These are phyloP conservation scores for Neolentinus lepideus DNA, from an alignment of 1,284 basidiomycete species.

Conservation along the genomic window DNA sequence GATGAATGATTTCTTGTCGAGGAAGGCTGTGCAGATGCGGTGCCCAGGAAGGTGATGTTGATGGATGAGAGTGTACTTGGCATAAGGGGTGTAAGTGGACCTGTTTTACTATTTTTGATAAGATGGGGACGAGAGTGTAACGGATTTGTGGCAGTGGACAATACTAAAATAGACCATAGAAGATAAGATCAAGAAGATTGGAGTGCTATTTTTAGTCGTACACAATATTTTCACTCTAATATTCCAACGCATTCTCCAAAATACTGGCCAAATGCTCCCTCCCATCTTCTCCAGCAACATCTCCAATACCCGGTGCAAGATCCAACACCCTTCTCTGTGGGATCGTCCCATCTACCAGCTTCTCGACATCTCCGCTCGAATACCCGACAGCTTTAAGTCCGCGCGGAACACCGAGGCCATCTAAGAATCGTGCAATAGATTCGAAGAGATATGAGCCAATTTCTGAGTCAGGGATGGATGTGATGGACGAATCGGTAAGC, in stretches of 20 bases:
- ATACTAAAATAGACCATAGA: too few species aligned
- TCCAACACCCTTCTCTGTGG: conserved; percentile 86
- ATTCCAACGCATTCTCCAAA: conserved; percentile 70
- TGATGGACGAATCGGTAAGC: conserved; percentile 60
- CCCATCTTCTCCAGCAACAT: conserved; percentile 75
- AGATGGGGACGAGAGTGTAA: too few species aligned
- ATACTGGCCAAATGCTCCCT: conserved; percentile 72
- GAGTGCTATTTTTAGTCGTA: too few species aligned
- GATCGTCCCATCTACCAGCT: conserved; percentile 80
- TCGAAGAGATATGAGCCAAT: conserved; percentile 82
- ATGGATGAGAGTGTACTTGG: conserved; percentile 19
- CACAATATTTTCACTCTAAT: conserved; percentile 30
- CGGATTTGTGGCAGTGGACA: too few species aligned
- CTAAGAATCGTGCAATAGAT: conserved; percentile 88
- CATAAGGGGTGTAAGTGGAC: too few species aligned
- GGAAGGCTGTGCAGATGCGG: conserved; percentile 72
- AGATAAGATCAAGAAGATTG: too few species aligned
- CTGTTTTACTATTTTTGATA: too few species aligned
- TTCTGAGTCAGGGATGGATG: conserved; percentile 74
- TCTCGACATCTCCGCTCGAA: conserved; percentile 51
- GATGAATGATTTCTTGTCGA: conserved; percentile 70
- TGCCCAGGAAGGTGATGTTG: conserved; percentile 68
- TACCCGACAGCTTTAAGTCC: conserved; percentile 88
- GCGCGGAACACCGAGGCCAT: conserved; percentile 80
- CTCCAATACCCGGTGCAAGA: conserved; percentile 79